Conservation (phyloP, 1,139 yeast genomes). For the Wickerhamomyces sp. region DNA sequence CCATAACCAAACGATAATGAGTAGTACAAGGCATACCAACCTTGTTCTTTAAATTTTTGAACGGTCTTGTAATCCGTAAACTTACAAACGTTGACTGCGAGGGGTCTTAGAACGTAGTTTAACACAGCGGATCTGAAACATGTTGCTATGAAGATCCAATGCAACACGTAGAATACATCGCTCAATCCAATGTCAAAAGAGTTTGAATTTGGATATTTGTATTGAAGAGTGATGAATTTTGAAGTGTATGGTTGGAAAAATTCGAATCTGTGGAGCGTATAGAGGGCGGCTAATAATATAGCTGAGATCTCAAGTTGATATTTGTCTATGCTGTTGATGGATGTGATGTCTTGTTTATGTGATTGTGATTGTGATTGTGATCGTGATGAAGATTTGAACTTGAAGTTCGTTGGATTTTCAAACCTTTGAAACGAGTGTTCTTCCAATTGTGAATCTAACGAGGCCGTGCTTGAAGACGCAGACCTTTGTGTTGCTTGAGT, state of each 20-base stretch:
- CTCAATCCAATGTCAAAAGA: slow-evolving; percentile 50
- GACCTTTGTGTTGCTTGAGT: not conserved
- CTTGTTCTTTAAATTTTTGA: slow-evolving; percentile 79
- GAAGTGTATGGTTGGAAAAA: slow-evolving; percentile 13
- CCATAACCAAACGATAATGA: slow-evolving; percentile 53
- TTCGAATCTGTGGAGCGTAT: slow-evolving; percentile 8
- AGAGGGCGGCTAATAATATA: slow-evolving; percentile 5
- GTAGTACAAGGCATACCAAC: slow-evolving; percentile 73
- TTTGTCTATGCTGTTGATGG: slow-evolving; percentile 16
- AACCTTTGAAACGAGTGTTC: not conserved
- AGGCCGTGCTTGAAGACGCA: not conserved
- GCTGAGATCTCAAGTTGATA: slow-evolving; percentile 20
- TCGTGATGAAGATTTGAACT: not conserved
- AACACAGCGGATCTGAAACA: slow-evolving; percentile 57
- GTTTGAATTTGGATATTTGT: slow-evolving; percentile 30
- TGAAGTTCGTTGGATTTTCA: not conserved
- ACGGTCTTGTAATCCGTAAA: slow-evolving; percentile 47
- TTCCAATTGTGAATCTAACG: not conserved
- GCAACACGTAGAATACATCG: slow-evolving; percentile 51
- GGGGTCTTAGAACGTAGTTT: slow-evolving; percentile 53
- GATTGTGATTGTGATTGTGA: no score
- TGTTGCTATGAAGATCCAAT: slow-evolving; percentile 52
- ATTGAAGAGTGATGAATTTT: slow-evolving; percentile 49
- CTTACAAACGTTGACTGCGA: slow-evolving; percentile 40
- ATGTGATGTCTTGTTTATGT: slow-evolving; percentile 1